Evolutionary conservation across 2,329 filamentous ascomycete genomes (phyloP), one percentile per base, ranked within the genome.

Genomic region (Botrytis aclada): DNA sequence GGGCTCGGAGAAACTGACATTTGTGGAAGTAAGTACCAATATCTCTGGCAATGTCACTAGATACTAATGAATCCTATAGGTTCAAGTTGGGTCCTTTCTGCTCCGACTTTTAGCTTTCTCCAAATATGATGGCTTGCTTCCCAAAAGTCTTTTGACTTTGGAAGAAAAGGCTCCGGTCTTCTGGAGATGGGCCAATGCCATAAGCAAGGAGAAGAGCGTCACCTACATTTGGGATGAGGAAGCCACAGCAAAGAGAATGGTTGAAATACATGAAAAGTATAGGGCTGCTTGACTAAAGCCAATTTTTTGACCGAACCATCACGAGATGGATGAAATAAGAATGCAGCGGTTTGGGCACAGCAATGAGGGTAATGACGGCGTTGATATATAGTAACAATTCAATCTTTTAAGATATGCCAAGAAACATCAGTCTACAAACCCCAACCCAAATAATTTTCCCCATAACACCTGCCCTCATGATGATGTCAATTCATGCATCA

Each of bases 21-120:
- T 94, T 51, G 93, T 90, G 18, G 93, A 96, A 87, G 92, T 93
- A 82, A 74, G 83, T 75, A 20, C 39, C 18, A 32, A 45, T 45
- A 37, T 25, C 39, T 29, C 16, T 47, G 32, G 29, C 14, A 25
- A 37, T 29, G 14, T 14, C 29, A 41, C 71, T 51, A 37, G 25
- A 77, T 62, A 62, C 78, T 76, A 43, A 75, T 72, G 63, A 43
- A 0, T 34, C 18, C 20, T 18, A 60, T 73, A 90, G 89, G 89
- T 87, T 22, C 83, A 89, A 73, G 87, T 86, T 2, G 92, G 88
- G 0, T 89, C 92, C 0, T 94, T 94, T 80, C 79, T 93, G 16
- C 79, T 94, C 32, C 86, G 92, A 2, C 80, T 90, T 32, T 84
- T 89, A 62, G 81, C 84, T 1, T 84, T 88, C 41, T 79, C 85